Base-by-base conservation (phyloP, 2,329 filamentous ascomycete genomes). In the Lasiodiplodia hormozganensis region DNA sequence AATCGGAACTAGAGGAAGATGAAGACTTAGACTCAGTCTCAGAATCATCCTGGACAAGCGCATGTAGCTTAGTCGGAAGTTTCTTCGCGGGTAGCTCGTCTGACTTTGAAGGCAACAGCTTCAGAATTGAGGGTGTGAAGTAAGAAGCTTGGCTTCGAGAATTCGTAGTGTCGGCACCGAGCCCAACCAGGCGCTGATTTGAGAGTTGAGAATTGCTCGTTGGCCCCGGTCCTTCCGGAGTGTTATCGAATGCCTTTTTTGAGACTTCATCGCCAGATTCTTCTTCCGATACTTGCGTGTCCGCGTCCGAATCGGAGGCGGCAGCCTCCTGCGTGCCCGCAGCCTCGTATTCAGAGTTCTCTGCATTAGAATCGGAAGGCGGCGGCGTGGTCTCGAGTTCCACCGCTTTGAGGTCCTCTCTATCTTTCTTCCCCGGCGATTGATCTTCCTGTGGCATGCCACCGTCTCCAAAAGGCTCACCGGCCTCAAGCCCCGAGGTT, bases 381-480 rank as follows among this genome's bases (percentile, higher is more conserved):
- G 34, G 38, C 62, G 62, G 31, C 21, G 49, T 38, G 11, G 34
- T 40, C 18, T 36, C 62, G 5, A 40, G 49, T 16, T 65, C 62
- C 4, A 25, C 28, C 5, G 60, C 40, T 23, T 52, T 21, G 28
- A 25, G n/a, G 18, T 47, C n/a, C 18, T 47, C 21, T 18, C 43
- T 21, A 21, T 21, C 43, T 47, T n/a, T 18, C 5, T 47, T 47
- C 43, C 21, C 43, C 43, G 8, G 43, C n/a, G 43, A 21, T 47
- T 47, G 40, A 6, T 47, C 16, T 18, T 8, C 16, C 40, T 8
- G 40, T 47, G 40, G 18, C 40, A 18, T 18, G 5, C 18, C 40
- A 47, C 40, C 5, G 16, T n/a, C 18, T 47, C n/a, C 2, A 47
- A 18, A 8, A 18, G 16, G 40, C n/a, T 16, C 16, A 47, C 16